A percentile compares a stretch with the other conserved stretches of the same genome.
Evolutionary conservation across 2,329 filamentous ascomycete genomes (phyloP).

Genomic region (Triangularia setosa): DNA sequence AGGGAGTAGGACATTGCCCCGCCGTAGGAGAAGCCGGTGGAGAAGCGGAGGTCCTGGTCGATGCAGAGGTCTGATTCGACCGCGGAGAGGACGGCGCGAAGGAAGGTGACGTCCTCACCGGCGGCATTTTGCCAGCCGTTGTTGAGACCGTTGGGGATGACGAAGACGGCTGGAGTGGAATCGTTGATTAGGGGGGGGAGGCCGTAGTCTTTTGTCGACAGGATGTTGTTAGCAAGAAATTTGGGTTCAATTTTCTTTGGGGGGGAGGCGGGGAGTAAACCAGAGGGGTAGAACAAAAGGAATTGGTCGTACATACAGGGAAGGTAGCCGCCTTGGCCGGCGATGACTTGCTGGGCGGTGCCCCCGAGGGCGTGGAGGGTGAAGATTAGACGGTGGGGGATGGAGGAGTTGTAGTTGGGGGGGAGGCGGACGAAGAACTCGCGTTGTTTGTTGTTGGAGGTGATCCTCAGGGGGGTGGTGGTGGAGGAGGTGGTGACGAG

Average conservation of each 20-base stretch:
- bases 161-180: slow-evolving; percentile 38
- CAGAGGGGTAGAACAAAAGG: no score
- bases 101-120: slow-evolving; percentile 40
- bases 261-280: no score
- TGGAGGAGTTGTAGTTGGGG: slow-evolving; percentile 34
- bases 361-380: slow-evolving; percentile 39
- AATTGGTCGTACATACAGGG: no score
- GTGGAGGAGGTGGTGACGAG: slow-evolving; percentile 5
- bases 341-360: slow-evolving; percentile 35
- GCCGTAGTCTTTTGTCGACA: no score
- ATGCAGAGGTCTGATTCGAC: slow-evolving; percentile 40
- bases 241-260: no score
- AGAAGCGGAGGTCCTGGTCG: slow-evolving; percentile 39
- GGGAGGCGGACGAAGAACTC: slow-evolving; percentile 20
- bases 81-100: slow-evolving; percentile 36
- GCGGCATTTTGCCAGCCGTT: slow-evolving; percentile 40
- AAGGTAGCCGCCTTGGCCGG: slow-evolving; percentile 27
- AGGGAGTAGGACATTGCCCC: slow-evolving; percentile 40
- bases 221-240: no score
- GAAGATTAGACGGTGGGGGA: slow-evolving; percentile 39
- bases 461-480: slow-evolving; percentile 7
- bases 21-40: slow-evolving; percentile 44
- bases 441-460: slow-evolving; percentile 11
- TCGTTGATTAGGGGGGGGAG: slow-evolving; percentile 35
- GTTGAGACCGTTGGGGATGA: slow-evolving; percentile 40